Conservation (phyloP, 805 yeast genomes). For the Tetrapisispora arboricola region DNA sequence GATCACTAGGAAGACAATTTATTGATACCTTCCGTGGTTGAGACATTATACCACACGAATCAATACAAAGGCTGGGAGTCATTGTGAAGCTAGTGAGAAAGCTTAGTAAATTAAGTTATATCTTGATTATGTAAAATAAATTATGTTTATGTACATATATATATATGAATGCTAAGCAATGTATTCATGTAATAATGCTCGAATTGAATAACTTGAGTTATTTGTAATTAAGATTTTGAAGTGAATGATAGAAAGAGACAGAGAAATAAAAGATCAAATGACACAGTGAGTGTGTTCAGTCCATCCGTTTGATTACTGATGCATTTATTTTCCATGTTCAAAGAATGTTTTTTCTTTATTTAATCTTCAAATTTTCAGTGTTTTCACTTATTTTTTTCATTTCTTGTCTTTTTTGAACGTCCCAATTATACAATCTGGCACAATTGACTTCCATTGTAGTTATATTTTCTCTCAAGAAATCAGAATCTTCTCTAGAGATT, state of each 20-base stretch:
- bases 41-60: neutral
- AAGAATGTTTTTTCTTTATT: conserved; percentile 6
- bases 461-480: conserved; percentile 80
- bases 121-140: neutral
- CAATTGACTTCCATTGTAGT: conserved; percentile 98
- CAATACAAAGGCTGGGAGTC: neutral
- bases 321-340: neutral
- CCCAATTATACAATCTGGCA: conserved; percentile 86
- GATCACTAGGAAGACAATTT: conserved; percentile 52
- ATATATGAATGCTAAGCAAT: neutral
- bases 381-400: conserved; percentile 36
- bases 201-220: neutral
- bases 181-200: neutral
- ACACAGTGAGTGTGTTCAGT: no score
- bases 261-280: no score
- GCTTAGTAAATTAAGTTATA: no score
- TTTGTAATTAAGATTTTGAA: no score
- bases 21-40: conserved; percentile 47
- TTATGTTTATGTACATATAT: neutral
- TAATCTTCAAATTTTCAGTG: conserved; percentile 28
- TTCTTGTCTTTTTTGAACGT: conserved; percentile 58
- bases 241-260: neutral
- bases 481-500: conserved; percentile 75
- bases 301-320: neutral
- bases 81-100: no score